These are phyloP conservation scores for Corchorus olitorius DNA, from an alignment of 345 rosid genomes.

Conservation along the genomic window DNA sequence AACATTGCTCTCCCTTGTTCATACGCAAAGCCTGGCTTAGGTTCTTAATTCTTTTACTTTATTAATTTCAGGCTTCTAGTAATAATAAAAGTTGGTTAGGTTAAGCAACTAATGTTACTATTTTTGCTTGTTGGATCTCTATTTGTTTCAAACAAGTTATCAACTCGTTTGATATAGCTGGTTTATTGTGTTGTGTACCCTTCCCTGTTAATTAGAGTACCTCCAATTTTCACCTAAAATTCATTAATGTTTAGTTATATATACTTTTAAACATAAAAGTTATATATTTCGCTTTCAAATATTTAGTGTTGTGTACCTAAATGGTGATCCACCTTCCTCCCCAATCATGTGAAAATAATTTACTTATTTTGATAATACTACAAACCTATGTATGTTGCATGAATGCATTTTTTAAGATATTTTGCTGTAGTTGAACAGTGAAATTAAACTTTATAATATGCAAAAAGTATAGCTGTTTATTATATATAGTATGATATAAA, in stretches of 20 bases:
- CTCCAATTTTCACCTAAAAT: not conserved
- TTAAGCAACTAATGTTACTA: not conserved
- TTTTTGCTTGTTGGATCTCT: not conserved
- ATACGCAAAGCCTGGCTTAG: not conserved
- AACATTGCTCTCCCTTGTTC: not conserved
- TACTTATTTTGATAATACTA: not conserved
- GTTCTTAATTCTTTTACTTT: not conserved
- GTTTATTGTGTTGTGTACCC: not conserved
- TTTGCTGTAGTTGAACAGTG: conserved; percentile 3
- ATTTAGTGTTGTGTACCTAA: conserved; percentile 4
- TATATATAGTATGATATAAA: not conserved
- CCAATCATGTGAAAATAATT: conserved; percentile 2
- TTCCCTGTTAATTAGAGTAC: not conserved
- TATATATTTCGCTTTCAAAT: not conserved
- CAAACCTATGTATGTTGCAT: not conserved
- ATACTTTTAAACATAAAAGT: not conserved
- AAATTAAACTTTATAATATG: not conserved
- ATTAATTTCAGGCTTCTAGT: not conserved
- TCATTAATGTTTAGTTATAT: not conserved
- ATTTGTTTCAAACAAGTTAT: not conserved
- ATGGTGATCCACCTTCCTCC: conserved; percentile 15
- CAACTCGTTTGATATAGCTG: no score
- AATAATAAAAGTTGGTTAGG: not conserved
- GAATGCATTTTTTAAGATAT: not conserved
- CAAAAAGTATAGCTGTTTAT: not conserved